Base-by-base conservation (phyloP, 2,329 filamentous ascomycete genomes). In the Ploettnerulaceae sp. region DNA sequence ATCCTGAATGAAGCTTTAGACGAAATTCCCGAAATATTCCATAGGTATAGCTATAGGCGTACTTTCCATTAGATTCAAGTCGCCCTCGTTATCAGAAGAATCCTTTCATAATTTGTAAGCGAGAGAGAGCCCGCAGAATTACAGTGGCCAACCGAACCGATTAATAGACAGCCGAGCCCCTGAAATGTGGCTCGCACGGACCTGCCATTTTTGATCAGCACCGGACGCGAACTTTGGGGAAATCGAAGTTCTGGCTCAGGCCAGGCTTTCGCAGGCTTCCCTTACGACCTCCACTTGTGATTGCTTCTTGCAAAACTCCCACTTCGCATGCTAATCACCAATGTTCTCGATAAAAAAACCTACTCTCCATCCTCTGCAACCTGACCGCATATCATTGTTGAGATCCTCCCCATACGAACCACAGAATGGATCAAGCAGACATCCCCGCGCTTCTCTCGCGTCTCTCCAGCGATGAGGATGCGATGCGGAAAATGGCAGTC, bases 401-500 rank as follows among this genome's bases (percentile, higher is more conserved):
- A 24, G 12, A 28, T 15, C 20, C 17, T 7, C 25, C 17, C 32
- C 20, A 34, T 32, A 15, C 32, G 41, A n/a, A n/a, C n/a, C n/a
- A 47, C 36, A 40, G 35, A 9, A 60, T 84, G 80, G 80, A 84
- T 61, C 79, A 82, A 69, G 77, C 77, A 59, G 80, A 83, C 58
- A 80, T 84, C 57, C 80, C 80, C 38, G 75, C 76, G 64, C 74
- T 84, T 57, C 71, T 84, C 58, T 71, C 77, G 69, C 79, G 79
- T 56, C 71, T 84, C 51, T 72, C 76, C 31, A 82, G 79, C 68
- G 77, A 83, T 58, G 80, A 95, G 69, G 93, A 98, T 74, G 90
- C 88, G 47, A 84, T 88, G 58, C 88, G 90, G 63, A 98, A 98
- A 69, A 96, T 97, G 88, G 93, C 93, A 51, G 93, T 94, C 51